Evolutionary conservation across 768 basidiomycete species (phyloP).

Genomic region (Mycena galericulata): DNA sequence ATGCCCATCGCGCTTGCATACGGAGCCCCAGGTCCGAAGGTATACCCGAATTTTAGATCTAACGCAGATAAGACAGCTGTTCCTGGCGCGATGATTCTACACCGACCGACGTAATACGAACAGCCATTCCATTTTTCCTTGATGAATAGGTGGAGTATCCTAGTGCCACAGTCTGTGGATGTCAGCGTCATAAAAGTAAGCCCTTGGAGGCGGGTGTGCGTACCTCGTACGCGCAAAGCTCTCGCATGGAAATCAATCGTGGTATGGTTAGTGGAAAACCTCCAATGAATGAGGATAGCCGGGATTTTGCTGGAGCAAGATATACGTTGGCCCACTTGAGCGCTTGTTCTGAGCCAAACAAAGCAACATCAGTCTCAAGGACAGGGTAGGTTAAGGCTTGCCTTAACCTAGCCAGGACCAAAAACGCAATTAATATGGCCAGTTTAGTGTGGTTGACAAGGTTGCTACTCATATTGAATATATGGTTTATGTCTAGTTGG

Average conservation of each 20-base stretch:
- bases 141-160: slow-evolving; percentile 91
- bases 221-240: slow-evolving; percentile 16
- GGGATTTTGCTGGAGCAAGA: neutral
- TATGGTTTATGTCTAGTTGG: too few species aligned
- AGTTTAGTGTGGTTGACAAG: too few species aligned
- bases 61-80: neutral
- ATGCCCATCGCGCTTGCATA: slow-evolving; percentile 80
- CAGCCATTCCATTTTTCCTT: slow-evolving; percentile 94
- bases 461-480: too few species aligned
- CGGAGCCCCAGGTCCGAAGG: slow-evolving; percentile 85
- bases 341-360: neutral
- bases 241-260: neutral
- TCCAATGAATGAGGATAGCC: neutral
- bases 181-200: too few species aligned
- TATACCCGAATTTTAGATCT: slow-evolving; percentile 56
- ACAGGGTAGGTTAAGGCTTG: too few species aligned
- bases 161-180: slow-evolving; percentile 84
- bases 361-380: neutral
- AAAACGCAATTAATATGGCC: too few species aligned
- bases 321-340: slow-evolving; percentile 3
- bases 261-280: neutral
- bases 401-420: too few species aligned
- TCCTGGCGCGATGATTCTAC: neutral
- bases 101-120: slow-evolving; percentile 59
- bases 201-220: neutral